A percentile compares a stretch with the other conserved stretches of the same genome.
Conservation (phyloP, 495 filamentous ascomycete species). For the Xylaria cubensis region DNA sequence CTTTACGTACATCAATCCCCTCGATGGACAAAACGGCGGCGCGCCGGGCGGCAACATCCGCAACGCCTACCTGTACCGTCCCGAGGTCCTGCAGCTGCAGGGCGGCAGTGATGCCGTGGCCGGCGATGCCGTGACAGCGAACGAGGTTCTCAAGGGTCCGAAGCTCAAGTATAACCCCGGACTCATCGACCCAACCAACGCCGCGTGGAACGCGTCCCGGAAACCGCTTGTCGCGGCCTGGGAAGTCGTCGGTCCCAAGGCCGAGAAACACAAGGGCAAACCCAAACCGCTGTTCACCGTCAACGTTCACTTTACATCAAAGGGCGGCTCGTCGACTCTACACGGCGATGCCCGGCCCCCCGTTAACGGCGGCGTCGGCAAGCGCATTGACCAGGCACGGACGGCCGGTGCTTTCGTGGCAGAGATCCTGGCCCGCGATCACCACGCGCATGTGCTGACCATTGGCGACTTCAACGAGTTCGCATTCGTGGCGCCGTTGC, state of each 20-base stretch:
- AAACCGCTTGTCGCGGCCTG: constrained; percentile 67
- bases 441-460: constrained; percentile 52
- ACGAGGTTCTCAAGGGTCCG: constrained; percentile 54
- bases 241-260: constrained; percentile 49
- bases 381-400: constrained; percentile 54
- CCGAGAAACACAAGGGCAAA: constrained; percentile 30
- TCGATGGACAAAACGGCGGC: constrained; percentile 60
- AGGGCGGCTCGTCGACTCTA: constrained; percentile 62
- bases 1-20: constrained; percentile 57
- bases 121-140: constrained; percentile 52
- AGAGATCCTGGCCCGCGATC: constrained; percentile 51
- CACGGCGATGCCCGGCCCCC: constrained; percentile 67
- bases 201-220: constrained; percentile 57
- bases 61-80: constrained; percentile 65
- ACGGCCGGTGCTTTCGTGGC: constrained; percentile 53
- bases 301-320: constrained; percentile 64
- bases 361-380: constrained; percentile 61
- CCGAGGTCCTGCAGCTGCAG: constrained; percentile 54
- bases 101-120: constrained; percentile 45
- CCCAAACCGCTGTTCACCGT: constrained; percentile 60
- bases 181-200: constrained; percentile 60
- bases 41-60: constrained; percentile 70
- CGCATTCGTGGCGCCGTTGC: constrained; percentile 58
- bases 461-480: constrained; percentile 73
- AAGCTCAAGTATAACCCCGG: constrained; percentile 65